Conservation (phyloP, 2,329 filamentous ascomycete species). For the Zalaria sp. region DNA sequence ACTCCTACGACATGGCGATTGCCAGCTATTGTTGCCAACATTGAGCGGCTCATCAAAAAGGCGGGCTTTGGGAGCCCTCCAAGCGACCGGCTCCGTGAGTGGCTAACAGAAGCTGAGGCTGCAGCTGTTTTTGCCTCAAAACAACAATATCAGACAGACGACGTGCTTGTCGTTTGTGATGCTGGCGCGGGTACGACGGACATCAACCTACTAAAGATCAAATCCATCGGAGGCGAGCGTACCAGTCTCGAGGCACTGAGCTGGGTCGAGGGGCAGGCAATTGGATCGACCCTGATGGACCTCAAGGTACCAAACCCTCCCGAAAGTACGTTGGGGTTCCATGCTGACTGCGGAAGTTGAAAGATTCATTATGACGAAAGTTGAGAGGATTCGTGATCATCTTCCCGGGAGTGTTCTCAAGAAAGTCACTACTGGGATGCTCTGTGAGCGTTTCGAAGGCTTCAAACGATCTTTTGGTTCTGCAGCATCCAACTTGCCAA, state of each 20-base stretch:
- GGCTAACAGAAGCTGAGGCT: constrained; percentile 39
- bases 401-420: constrained; percentile 1
- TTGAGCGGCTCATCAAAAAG: constrained; percentile 6
- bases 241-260: constrained; percentile 2
- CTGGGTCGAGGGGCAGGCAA: constrained; percentile 17
- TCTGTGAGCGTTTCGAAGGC: constrained; percentile 23
- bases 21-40: constrained; percentile 7
- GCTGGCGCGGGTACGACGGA: constrained; percentile 36
- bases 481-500: constrained; percentile 8
- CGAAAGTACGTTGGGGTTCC: too few species aligned
- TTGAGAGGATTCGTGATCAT: not conserved
- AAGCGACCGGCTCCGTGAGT: constrained; percentile 26
- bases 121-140: constrained; percentile 35
- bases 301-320: constrained; percentile 14
- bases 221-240: not conserved
- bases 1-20: constrained; percentile 10
- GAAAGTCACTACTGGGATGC: constrained; percentile 17
- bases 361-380: not conserved
- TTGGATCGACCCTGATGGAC: constrained; percentile 27
- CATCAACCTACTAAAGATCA: constrained; percentile 23
- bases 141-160: constrained; percentile 15
- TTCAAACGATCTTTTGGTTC: constrained; percentile 27
- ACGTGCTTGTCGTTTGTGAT: constrained; percentile 36
- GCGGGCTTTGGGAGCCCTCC: not conserved
- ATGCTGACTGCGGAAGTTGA: too few species aligned